Base-by-base conservation (phyloP, 495 filamentous ascomycete species). In the Glonium stellatum region DNA sequence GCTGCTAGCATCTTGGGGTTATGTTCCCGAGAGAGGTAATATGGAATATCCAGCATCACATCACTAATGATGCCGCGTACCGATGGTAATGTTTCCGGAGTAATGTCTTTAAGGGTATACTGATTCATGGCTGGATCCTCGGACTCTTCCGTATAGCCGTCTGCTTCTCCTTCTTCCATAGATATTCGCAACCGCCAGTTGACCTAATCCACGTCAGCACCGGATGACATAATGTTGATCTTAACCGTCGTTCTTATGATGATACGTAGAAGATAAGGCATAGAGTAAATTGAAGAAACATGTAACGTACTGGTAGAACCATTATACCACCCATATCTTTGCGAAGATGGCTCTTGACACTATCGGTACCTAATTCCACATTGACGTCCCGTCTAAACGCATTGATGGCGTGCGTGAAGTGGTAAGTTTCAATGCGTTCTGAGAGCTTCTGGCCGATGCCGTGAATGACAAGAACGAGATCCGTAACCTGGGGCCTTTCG, bases 401-500 rank as follows among this genome's bases (percentile, higher is more conserved):
- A 66, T 96, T 97, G 67, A 97, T 92, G 3, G 89, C 87, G 69
- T 97, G 91, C 0, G 93, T 97, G 69, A 98, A 98, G 67, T 96
- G 88, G 65, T 89, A 98, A 70, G 90, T 96, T 69, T 97, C 93
- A 51, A 98, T 87, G 15, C 92, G 80, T 65, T 98, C 90, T 0
- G 90, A 93, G n/a, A 97, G 76, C 68, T 97, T 97, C 70, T 98
- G 93, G 0, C 93, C 93, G 53, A 98, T 97, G 12, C 92, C 93
- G 70, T 98, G 93, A 47, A 95, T 89, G 22, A 97, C 87, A 15
- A 98, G 75, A 18, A 96, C 80, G 21, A 98, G 73, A 69, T 98
- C 93, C 10, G 89, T 92, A 4, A 95, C 87, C 41, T 82, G 82
- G 2, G 84, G 85, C 22, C 86, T 78, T 36, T 87, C 80, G 78